Base-by-base conservation (phyloP, 306 rosid species). In the Vigna trinervia region DNA sequence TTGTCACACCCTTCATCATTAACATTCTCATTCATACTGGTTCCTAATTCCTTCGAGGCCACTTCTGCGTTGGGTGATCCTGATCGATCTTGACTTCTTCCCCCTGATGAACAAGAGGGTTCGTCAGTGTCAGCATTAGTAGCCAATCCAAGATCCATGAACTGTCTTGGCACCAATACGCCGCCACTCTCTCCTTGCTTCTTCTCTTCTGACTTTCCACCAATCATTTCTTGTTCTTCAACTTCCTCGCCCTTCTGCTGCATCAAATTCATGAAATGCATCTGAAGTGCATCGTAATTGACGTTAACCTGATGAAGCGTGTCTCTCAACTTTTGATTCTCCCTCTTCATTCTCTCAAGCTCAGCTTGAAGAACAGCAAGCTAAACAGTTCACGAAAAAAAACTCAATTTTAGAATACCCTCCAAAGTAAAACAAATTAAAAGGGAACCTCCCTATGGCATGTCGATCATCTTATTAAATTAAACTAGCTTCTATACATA, bases 91-190 rank as follows among this genome's bases (percentile, higher is more conserved):
- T 22, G 76, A 66, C 85, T 80, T 45, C 83, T 79, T 71, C 77
- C 88, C 10, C 75, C 82, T 0, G 96, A 88, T 0, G 88, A 88
- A 47, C 91, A 87, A 39, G 92, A 81, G 4, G 76, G 79, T 71
- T 87, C 92, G 20, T 84, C 85, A 0, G 66, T 47, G 0, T 76
- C 82, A 11, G 53, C 83, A 68, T 84, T 83, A 10, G 81, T 23
- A 12, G 92, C 92, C 19, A 89, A 63, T 3, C 90, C 92, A 28
- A 92, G 95, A 88, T 92, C 96, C 80, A 87, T 88, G 56, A 88
- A 84, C 58, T 87, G 82, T 67, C 95, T 82, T 1, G 96, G 93
- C 54, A 85, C 90, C 38, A 87, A 71, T 1, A n/a, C 28, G 8
- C 75, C 81, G 12, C 45, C 78, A 60, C 14, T 69, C 56, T 69